Conservation (phyloP, 441 rosid species). For the Populus tomentosa region DNA sequence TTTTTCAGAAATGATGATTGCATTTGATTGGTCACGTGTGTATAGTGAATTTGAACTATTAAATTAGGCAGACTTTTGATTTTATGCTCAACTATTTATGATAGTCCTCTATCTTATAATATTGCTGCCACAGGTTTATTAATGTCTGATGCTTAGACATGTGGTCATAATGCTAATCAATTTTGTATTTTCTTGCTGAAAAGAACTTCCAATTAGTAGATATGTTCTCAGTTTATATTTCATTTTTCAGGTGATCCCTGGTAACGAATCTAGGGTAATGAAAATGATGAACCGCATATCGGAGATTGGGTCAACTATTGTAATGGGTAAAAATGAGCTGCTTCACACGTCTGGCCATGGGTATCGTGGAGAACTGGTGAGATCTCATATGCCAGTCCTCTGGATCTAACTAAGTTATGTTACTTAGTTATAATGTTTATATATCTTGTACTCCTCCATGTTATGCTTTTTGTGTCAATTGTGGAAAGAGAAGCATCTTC, state of each 20-base stretch:
- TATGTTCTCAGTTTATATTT: constrained; percentile 10
- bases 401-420: background rate
- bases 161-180: background rate
- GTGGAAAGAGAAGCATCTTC: background rate
- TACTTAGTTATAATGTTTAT: background rate
- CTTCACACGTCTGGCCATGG: constrained; percentile 97
- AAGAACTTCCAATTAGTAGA: constrained; percentile 1
- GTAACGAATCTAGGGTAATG: constrained; percentile 96
- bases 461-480: background rate
- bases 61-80: background rate
- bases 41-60: background rate
- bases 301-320: constrained; percentile 81
- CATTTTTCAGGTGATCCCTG: constrained; percentile 81
- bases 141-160: background rate
- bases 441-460: background rate
- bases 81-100: background rate
- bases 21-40: background rate
- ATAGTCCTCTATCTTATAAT: background rate
- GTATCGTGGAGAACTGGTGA: constrained; percentile 93
- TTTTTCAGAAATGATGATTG: background rate
- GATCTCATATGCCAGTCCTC: constrained; percentile 18
- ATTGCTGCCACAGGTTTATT: constrained; percentile 5
- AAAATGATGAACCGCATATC: constrained; percentile 93
- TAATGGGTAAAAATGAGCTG: constrained; percentile 82
- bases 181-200: background rate